Base-by-base conservation (phyloP, 805 yeast species). In the Spathaspora hagerdaliae region DNA sequence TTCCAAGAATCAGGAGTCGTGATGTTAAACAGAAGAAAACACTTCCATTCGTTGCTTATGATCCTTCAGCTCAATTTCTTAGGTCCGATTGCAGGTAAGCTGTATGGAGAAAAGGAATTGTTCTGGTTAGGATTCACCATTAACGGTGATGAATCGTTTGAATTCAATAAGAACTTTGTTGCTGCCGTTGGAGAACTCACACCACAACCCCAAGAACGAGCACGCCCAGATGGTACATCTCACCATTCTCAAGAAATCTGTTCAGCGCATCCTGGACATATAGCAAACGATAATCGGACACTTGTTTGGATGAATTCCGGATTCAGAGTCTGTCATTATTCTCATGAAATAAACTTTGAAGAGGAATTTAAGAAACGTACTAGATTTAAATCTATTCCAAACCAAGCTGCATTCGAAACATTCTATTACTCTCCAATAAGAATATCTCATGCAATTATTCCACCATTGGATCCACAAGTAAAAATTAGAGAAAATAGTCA, bases 361-460 rank as follows among this genome's bases (percentile, higher is more conserved):
- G 55, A 62, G 26, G 73, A 71, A 38, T 53, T 63, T 41, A 47
- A 51, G 11, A 42, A 51, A 14, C 46, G 45, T 6, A 54, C 51
- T 11, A 51, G 64, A 37, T 67, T 60, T 37, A 58, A 59, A 31
- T 55, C 52, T 15, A 47, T 60, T 31, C 54, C 52, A 27, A 51
- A 55, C 12, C 57, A 51, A 6, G 53, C 54, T 15, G 41, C 46
- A 42, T 54, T 73, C 50, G 56, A 53, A 41, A 44, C 58, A 19
- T 56, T 57, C 39, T 74, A 65, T 47, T 50, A 53, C 38, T 48
- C 56, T 9, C 67, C 69, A 3, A 51, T 78, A 38, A 63, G 60
- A 37, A 72, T 81, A 37, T 63, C 61, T 7, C 68, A 75, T 13
- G 77, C 78, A 1, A 49, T 81, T 12, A 68, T 78, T 10, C 84